Evolutionary conservation across 1,284 basidiomycete species (phyloP).

Genomic region (Microbotryomycetes sp.): DNA sequence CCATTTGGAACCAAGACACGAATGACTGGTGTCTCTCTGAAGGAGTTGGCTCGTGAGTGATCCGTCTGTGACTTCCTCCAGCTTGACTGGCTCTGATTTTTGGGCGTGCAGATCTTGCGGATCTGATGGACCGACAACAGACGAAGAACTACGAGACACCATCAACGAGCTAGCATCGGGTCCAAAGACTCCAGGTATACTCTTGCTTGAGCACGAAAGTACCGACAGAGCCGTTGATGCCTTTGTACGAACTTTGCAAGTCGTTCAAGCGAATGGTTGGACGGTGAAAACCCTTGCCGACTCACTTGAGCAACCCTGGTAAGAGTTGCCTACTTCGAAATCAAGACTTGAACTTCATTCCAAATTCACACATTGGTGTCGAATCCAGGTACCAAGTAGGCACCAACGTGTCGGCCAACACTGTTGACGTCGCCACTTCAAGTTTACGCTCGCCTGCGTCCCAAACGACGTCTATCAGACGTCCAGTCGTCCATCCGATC

Average conservation of each 20-base stretch:
- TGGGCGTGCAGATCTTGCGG: background rate
- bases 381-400: too few relatives aligned
- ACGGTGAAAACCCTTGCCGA: background rate
- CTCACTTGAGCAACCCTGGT: background rate
- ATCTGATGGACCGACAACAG: constrained; percentile 10
- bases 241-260: constrained; percentile 62
- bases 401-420: too few relatives aligned
- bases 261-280: constrained; percentile 19
- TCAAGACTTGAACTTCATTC: too few relatives aligned
- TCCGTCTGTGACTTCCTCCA: background rate
- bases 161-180: constrained; percentile 7
- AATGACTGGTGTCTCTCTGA: constrained; percentile 26
- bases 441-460: too few relatives aligned
- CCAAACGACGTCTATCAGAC: too few relatives aligned
- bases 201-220: constrained; percentile 80
- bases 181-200: constrained; percentile 42
- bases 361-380: too few relatives aligned
- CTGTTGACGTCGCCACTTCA: too few relatives aligned
- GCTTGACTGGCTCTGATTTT: background rate
- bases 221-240: constrained; percentile 55
- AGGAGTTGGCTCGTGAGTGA: background rate
- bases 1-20: constrained; percentile 71
- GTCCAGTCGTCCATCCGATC: too few relatives aligned
- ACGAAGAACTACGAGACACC: constrained; percentile 15
- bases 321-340: too few relatives aligned